phyloP scores from a whole-genome alignment of 306 rosid species.

The Quercus cerris region DNA sequence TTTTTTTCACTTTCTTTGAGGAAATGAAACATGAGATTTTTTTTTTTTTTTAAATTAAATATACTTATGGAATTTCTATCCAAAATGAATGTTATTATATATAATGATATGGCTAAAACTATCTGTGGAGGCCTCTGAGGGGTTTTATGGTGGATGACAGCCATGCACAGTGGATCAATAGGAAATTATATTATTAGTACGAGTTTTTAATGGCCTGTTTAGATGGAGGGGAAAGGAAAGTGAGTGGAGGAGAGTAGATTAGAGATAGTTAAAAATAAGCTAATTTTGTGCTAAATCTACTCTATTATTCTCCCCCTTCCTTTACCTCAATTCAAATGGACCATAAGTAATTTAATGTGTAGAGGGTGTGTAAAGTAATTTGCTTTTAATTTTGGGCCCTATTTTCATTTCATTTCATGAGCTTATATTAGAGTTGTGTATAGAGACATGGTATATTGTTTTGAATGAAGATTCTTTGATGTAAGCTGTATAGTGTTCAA shows the following conservation, averaged over 20 bases:
- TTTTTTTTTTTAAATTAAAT: too few species aligned
- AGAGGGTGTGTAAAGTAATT: not conserved
- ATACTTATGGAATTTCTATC: not conserved
- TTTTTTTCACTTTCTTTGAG: too few species aligned
- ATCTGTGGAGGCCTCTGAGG: not conserved
- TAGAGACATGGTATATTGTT: not conserved
- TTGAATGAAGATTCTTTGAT: not conserved
- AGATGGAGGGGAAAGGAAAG: too few species aligned
- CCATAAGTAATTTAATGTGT: not conserved
- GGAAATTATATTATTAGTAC: not conserved
- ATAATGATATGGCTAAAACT: not conserved
- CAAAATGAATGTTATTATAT: not conserved
- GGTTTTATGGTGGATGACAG: not conserved
- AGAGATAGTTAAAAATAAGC: too few species aligned
- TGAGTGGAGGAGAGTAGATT: too few species aligned
- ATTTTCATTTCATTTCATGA: not conserved
- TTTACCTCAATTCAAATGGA: too few species aligned
- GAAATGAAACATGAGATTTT: too few species aligned
- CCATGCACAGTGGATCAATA: not conserved
- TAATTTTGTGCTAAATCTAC: too few species aligned
- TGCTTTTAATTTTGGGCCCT: not conserved
- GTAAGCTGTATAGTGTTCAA: not conserved
- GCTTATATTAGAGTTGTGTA: not conserved
- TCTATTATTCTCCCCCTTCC: too few species aligned
- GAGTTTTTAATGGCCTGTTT: not conserved